Percentiles rank a stretch among this genome's conserved stretches.
These are phyloP conservation scores for Lasiosphaeris hirsuta DNA, from an alignment of 495 filamentous ascomycete genomes.

Conservation along the genomic window DNA sequence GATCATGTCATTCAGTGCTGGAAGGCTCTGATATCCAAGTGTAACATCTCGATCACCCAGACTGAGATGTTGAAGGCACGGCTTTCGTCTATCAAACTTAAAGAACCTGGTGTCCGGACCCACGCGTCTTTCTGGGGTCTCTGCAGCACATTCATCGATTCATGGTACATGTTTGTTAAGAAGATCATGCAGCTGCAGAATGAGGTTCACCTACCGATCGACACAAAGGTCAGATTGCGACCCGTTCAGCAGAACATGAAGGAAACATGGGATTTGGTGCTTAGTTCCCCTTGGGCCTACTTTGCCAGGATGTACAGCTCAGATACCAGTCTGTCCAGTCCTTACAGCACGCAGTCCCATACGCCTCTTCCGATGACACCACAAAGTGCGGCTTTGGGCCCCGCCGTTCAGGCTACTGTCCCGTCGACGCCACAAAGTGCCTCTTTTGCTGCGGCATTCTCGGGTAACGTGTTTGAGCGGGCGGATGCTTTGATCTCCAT, in stretches of 20 bases:
- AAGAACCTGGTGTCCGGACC: conserved; percentile 73
- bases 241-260: conserved; percentile 74
- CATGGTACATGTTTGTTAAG: conserved; percentile 69
- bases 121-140: conserved; percentile 79
- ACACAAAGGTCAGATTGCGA: conserved; percentile 66
- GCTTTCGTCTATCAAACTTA: conserved; percentile 75
- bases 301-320: conserved; percentile 17
- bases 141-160: conserved; percentile 70
- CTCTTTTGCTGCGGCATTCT: conserved; percentile 61
- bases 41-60: conserved; percentile 58
- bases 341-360: conserved; percentile 33
- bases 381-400: conserved; percentile 79
- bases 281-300: conserved; percentile 72
- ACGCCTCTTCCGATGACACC: conserved; percentile 58
- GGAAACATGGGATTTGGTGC: conserved; percentile 69
- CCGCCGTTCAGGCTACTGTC: conserved; percentile 84
- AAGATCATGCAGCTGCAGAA: conserved; percentile 64
- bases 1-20: conserved; percentile 60
- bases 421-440: conserved; percentile 73
- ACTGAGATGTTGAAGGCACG: conserved; percentile 65
- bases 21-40: conserved; percentile 65
- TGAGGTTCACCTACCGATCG: conserved; percentile 58
- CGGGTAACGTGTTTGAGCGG: conserved; percentile 69
- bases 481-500: conserved; percentile 67
- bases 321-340: conserved; percentile 20